Conservation (phyloP, 164 flowering plant species). For the Protea cynaroides region DNA sequence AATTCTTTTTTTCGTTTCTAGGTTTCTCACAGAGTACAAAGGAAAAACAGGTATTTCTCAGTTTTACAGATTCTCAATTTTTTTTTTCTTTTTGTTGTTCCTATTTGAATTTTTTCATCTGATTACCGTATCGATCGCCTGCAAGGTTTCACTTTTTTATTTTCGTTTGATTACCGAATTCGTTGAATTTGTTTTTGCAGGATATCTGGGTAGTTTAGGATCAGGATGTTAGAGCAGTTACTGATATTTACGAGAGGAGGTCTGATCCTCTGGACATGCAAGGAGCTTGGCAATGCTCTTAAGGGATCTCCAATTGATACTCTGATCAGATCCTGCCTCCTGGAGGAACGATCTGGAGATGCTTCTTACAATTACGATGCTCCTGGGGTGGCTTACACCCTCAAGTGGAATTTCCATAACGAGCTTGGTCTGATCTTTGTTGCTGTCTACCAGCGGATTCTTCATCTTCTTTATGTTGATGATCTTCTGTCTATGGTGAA, state of each 20-base stretch:
- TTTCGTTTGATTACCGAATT: slow-evolving; percentile 6
- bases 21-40: too few relatives aligned
- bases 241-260: slow-evolving; percentile 97
- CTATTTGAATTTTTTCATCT: too few relatives aligned
- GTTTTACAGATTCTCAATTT: too few relatives aligned
- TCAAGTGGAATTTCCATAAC: slow-evolving; percentile 93
- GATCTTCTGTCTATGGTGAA: slow-evolving; percentile 81
- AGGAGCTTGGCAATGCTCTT: slow-evolving; percentile 84
- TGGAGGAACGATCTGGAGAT: slow-evolving; percentile 92
- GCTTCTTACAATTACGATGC: slow-evolving; percentile 75
- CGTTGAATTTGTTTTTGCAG: slow-evolving; percentile 1
- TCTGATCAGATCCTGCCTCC: slow-evolving; percentile 81
- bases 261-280: slow-evolving; percentile 93
- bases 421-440: slow-evolving; percentile 94
- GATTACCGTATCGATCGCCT: too few relatives aligned
- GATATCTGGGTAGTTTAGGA: slow-evolving; percentile 10
- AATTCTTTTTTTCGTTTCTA: too few relatives aligned
- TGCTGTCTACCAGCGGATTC: slow-evolving; percentile 81
- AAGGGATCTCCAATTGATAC: slow-evolving; percentile 92
- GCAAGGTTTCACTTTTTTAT: background rate
- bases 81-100: too few relatives aligned
- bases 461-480: slow-evolving; percentile 86
- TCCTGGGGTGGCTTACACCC: slow-evolving; percentile 76
- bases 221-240: slow-evolving; percentile 80
- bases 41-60: too few relatives aligned